A percentile compares a stretch with the other conserved stretches of the same genome.
phyloP scores from a whole-genome alignment of 352 stramenopile genomes.

The Phytophthora pistaciae region DNA sequence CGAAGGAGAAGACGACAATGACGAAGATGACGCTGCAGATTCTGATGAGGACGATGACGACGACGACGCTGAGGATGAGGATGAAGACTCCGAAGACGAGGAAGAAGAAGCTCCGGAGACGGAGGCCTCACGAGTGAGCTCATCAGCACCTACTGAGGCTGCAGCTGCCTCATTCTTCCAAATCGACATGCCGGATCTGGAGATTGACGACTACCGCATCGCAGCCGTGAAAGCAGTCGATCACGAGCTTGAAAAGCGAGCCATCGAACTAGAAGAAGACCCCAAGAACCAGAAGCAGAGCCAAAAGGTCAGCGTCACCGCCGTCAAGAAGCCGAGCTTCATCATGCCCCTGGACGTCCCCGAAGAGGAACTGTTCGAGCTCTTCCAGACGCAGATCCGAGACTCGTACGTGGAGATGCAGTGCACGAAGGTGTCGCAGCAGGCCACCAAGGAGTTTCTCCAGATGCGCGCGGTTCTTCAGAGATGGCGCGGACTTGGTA shows the following conservation, averaged over 20 bases:
- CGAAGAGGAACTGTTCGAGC: slow-evolving; percentile 53
- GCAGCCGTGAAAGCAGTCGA: slow-evolving; percentile 48
- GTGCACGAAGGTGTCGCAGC: slow-evolving; percentile 49
- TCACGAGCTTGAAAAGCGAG: slow-evolving; percentile 42
- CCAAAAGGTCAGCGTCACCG: background rate
- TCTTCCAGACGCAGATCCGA: slow-evolving; percentile 57
- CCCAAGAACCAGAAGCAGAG: background rate
- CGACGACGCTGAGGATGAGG: slow-evolving; percentile 21
- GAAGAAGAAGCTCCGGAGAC: slow-evolving; percentile 26
- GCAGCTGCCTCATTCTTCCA: slow-evolving; percentile 48
- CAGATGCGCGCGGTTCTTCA: slow-evolving; percentile 67
- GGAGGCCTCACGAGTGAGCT: slow-evolving; percentile 6
- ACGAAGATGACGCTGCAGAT: slow-evolving; percentile 18
- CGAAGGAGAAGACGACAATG: slow-evolving; percentile 17
- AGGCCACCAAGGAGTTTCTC: slow-evolving; percentile 66
- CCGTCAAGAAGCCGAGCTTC: slow-evolving; percentile 27
- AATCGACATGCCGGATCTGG: slow-evolving; percentile 57
- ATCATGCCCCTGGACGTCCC: slow-evolving; percentile 35
- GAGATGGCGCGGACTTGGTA: slow-evolving; percentile 62
- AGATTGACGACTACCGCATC: slow-evolving; percentile 56
- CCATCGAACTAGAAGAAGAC: slow-evolving; percentile 6
- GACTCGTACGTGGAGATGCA: slow-evolving; percentile 61
- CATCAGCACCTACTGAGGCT: background rate
- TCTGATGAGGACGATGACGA: background rate
- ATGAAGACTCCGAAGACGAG: slow-evolving; percentile 19